A percentile compares a stretch with the other conserved stretches of the same genome.
Conservation (phyloP, 108 stramenopile genomes). For the Chaetoceros tenuissimus region DNA sequence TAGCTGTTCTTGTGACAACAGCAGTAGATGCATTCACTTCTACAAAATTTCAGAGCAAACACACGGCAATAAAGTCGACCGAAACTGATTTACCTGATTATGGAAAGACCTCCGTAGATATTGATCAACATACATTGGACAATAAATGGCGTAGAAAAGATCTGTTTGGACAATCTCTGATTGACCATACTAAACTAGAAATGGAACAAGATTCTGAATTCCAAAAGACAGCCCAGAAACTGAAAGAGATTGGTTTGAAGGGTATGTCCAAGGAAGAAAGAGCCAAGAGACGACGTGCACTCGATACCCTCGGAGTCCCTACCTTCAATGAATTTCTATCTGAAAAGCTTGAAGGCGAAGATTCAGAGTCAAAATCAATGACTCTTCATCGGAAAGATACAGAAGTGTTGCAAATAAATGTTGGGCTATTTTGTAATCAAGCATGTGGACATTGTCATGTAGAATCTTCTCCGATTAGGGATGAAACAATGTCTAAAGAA, state of each 20-base stretch:
- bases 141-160: constrained; percentile 45
- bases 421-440: constrained; percentile 97
- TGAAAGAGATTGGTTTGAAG: constrained; percentile 39
- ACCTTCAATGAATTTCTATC: constrained; percentile 67
- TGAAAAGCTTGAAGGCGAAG: constrained; percentile 15
- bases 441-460: constrained; percentile 92
- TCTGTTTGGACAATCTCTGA: constrained; percentile 51
- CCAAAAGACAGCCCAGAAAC: constrained; percentile 44
- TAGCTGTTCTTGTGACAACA: too few species aligned
- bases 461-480: constrained; percentile 89
- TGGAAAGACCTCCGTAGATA: constrained; percentile 43
- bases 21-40: too few species aligned
- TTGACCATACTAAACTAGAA: constrained; percentile 54
- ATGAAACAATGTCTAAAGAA: constrained; percentile 80
- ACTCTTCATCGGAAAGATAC: constrained; percentile 13
- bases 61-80: too few species aligned
- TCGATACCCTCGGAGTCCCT: constrained; percentile 75
- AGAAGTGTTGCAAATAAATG: constrained; percentile 89
- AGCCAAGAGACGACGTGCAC: constrained; percentile 72
- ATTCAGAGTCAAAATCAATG: constrained; percentile 11
- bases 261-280: constrained; percentile 81
- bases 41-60: too few species aligned
- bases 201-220: constrained; percentile 63
- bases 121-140: constrained; percentile 19
- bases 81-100: constrained; percentile 37